phyloP scores from a whole-genome alignment of 768 basidiomycete species.

The Phlebiopsis flavidoalba region DNA sequence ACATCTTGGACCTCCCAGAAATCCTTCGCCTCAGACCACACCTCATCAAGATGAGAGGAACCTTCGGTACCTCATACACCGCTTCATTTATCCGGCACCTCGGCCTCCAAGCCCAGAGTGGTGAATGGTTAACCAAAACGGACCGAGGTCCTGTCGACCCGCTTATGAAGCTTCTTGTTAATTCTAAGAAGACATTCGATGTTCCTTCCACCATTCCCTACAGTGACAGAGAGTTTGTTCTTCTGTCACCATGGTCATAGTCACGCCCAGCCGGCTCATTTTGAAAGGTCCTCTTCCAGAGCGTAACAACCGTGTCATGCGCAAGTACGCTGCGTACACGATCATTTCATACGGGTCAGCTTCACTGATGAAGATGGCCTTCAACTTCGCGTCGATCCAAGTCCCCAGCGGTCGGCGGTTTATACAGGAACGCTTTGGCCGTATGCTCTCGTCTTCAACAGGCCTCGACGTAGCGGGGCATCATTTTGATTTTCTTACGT shows the following conservation, averaged over 20 bases:
- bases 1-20: constrained; percentile 44
- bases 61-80: constrained; percentile 31
- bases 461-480: constrained; percentile 16
- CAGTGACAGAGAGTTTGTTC: constrained; percentile 31
- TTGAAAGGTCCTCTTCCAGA: constrained; percentile 69
- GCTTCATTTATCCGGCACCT: constrained; percentile 16
- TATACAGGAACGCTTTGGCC: constrained; percentile 17
- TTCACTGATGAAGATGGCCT: constrained; percentile 77
- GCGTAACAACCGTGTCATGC: constrained; percentile 75
- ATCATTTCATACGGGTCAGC: constrained; percentile 75
- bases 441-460: constrained; percentile 8
- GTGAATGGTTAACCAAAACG: background rate
- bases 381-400: constrained; percentile 30
- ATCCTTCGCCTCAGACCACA: constrained; percentile 36
- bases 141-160: background rate
- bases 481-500: constrained; percentile 17
- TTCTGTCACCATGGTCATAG: constrained; percentile 61
- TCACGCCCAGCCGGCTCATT: constrained; percentile 68
- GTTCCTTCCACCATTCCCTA: background rate
- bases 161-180: background rate
- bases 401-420: constrained; percentile 29
- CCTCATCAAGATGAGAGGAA: constrained; percentile 29
- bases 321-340: constrained; percentile 51
- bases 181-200: background rate
- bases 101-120: background rate